Evolutionary conservation across 306 rosid genomes (phyloP).

Genomic region (Cicer cuneatum): DNA sequence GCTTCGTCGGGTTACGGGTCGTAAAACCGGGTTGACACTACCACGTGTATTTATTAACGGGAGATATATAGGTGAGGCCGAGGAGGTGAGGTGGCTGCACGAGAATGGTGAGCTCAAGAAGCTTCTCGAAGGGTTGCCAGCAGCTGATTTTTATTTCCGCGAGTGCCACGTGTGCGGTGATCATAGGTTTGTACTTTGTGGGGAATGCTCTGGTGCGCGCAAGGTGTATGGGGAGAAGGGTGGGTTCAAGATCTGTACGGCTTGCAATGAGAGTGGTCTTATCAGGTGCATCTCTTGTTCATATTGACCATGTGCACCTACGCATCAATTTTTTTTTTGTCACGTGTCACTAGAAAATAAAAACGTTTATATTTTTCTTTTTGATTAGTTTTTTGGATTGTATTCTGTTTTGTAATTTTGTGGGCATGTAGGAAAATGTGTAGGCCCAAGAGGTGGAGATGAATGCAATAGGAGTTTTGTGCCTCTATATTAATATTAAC

Average conservation of each 20-base stretch:
- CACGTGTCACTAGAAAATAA: background rate
- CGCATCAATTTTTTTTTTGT: conserved; percentile 5
- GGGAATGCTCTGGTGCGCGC: conserved; percentile 78
- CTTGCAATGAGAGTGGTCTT: conserved; percentile 85
- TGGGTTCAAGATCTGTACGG: conserved; percentile 73
- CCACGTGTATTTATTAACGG: conserved; percentile 90
- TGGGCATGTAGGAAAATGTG: conserved; percentile 34
- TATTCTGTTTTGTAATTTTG: conserved; percentile 43
- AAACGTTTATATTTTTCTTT: background rate
- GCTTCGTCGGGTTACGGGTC: conserved; percentile 67
- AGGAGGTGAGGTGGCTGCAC: conserved; percentile 72
- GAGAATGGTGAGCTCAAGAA: conserved; percentile 93
- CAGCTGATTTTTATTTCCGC: conserved; percentile 50
- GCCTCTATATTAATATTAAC: conserved; percentile 29
- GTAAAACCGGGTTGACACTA: conserved; percentile 48
- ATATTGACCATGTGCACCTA: conserved; percentile 54
- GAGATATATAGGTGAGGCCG: conserved; percentile 83
- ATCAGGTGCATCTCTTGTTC: conserved; percentile 87
- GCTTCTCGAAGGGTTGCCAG: conserved; percentile 78
- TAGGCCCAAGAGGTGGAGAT: conserved; percentile 30
- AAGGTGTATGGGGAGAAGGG: conserved; percentile 70
- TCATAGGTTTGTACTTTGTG: conserved; percentile 72
- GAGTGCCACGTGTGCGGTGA: conserved; percentile 77
- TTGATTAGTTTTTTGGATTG: background rate
- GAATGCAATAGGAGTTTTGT: conserved; percentile 36